These are phyloP conservation scores for Henckelia pumila DNA, from an alignment of 257 asterid species.

Conservation along the genomic window DNA sequence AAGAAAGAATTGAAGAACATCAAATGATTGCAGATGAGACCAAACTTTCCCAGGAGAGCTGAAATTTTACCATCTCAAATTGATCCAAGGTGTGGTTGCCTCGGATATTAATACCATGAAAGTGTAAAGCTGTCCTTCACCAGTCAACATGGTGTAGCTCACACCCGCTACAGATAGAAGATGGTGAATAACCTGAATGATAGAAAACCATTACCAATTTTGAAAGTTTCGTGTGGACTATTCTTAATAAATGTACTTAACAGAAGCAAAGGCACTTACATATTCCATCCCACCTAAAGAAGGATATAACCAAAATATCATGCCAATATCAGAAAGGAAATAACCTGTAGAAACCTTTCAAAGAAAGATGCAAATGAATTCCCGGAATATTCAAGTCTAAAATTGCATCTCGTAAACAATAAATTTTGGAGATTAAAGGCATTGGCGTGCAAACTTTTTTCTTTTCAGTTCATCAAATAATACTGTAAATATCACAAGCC, in stretches of 20 bases:
- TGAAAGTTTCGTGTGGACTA: neutral
- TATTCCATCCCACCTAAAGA: constrained; percentile 79
- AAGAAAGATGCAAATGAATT: constrained; percentile 17
- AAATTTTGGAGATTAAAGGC: neutral
- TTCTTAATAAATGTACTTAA: neutral
- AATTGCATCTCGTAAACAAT: neutral
- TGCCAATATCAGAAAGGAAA: constrained; percentile 69
- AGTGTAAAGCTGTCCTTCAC: constrained; percentile 79
- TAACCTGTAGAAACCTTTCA: constrained; percentile 72
- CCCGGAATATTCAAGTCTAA: neutral
- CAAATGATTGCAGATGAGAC: constrained; percentile 7
- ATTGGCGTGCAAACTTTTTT: neutral
- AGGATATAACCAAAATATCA: constrained; percentile 85
- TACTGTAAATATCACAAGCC: neutral
- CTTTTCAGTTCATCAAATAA: neutral
- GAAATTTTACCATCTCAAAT: constrained; percentile 70
- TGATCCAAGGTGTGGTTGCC: constrained; percentile 82
- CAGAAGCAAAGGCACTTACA: constrained; percentile 45
- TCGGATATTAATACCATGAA: constrained; percentile 71
- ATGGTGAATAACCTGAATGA: constrained; percentile 76
- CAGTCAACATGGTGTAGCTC: constrained; percentile 62
- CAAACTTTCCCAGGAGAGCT: neutral
- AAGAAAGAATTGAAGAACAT: neutral
- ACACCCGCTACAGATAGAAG: constrained; percentile 58
- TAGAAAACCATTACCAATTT: neutral